These are phyloP conservation scores for Xylariaceae sp. DNA, from an alignment of 2,329 filamentous ascomycete genomes.

Conservation along the genomic window DNA sequence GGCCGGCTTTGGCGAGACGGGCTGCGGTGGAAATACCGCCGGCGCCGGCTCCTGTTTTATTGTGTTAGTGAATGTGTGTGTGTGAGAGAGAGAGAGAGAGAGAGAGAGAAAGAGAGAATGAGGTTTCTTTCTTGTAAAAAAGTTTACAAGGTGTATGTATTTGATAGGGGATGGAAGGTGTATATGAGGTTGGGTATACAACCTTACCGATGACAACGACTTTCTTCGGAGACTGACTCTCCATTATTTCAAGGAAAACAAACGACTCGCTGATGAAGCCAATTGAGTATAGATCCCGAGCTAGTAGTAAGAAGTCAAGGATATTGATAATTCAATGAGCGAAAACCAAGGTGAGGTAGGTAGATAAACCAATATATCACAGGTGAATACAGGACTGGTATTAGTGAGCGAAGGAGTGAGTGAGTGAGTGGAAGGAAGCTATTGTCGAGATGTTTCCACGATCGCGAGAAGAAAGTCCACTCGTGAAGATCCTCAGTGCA, in stretches of 20 bases:
- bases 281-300: neutral
- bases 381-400: too few relatives aligned
- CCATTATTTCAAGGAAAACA: conserved; percentile 15
- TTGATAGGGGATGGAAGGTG: neutral
- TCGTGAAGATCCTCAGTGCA: too few relatives aligned
- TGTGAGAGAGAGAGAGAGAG: too few relatives aligned
- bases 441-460: too few relatives aligned
- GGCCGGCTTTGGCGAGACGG: conserved; percentile 63
- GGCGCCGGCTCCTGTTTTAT: conserved; percentile 55
- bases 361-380: too few relatives aligned
- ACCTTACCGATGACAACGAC: conserved; percentile 49
- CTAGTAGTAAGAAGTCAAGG: neutral
- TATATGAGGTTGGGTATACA: neutral
- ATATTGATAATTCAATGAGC: neutral
- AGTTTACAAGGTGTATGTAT: too few relatives aligned
- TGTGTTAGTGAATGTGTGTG: conserved; percentile 11
- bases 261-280: neutral
- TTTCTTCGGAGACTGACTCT: conserved; percentile 36
- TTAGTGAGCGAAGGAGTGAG: too few relatives aligned
- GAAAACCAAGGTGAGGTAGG: too few relatives aligned
- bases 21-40: conserved; percentile 68
- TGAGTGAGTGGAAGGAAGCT: too few relatives aligned
- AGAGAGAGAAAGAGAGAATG: neutral
- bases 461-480: too few relatives aligned
- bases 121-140: too few relatives aligned